Base-by-base conservation (phyloP, 345 rosid genomes). In the Acer campestre region DNA sequence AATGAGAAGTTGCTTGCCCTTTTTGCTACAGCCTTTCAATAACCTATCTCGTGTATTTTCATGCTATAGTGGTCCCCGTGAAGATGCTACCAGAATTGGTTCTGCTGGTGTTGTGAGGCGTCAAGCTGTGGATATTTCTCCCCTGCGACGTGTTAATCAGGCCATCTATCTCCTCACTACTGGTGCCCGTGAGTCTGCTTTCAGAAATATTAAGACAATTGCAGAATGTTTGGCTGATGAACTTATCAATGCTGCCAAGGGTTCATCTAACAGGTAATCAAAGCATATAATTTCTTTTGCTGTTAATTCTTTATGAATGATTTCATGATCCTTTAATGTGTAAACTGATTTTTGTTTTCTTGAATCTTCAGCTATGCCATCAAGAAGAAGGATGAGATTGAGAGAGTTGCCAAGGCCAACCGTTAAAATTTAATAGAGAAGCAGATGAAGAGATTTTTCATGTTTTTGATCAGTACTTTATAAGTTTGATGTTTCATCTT, bases 101-200 rank as follows among this genome's bases (percentile, higher is more conserved):
- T 95, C 98, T 70, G 98, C 99, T 73, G 99, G 99, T 89, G 98
- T 93, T 78, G 99, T 95, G 17, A 89, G 99, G 82, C 93, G 98
- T 64, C 99, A 95, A 84, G 99, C 98, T 4, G 98, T 95, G 66
- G 99, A 93, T 92, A 92, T 95, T 84, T 93, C 98, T 75, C 99
- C 99, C 2, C 77, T 95, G 35, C 86, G 98, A 35, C 94, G 98
- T 59, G 98, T 95, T 17, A 95, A 95, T 75, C 98, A 92, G 78
- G 99, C 98, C 0, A 87, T 95, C 75, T 95, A 89, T 67, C 86
- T 95, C 7, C 86, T 95, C 20, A 95, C 98, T 0, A 95, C 99
- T 31, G 97, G 99, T 79, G 98, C 99, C 12, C 94, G 99, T 71
- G 98, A 93, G 67, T 86, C 99, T 75, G 98, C 98, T 3, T 95